Evolutionary conservation across 2,329 filamentous ascomycete genomes (phyloP).

Genomic region (Xylaria sp.): DNA sequence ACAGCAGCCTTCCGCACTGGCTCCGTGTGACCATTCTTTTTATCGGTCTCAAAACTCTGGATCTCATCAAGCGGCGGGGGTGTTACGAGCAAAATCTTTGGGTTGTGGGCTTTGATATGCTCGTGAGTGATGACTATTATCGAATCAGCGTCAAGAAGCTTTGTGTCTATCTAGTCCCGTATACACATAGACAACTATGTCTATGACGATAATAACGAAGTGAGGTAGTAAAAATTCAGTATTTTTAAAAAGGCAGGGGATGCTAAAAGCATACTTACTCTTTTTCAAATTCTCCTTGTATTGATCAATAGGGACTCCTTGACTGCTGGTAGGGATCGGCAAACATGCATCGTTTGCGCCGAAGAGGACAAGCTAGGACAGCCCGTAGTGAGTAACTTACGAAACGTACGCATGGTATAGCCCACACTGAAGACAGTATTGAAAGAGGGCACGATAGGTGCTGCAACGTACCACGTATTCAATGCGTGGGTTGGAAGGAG

Average conservation of each 20-base stretch:
- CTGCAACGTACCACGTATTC: constrained; percentile 70
- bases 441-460: constrained; percentile 18
- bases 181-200: background rate
- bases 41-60: constrained; percentile 63
- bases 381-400: constrained; percentile 4
- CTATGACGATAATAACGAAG: background rate
- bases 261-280: constrained; percentile 23
- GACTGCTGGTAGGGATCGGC: constrained; percentile 68
- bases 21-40: constrained; percentile 57
- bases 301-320: constrained; percentile 80
- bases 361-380: constrained; percentile 75
- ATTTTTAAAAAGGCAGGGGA: background rate
- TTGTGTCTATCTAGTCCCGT: background rate
- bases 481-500: constrained; percentile 66
- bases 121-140: constrained; percentile 76
- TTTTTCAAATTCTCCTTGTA: constrained; percentile 78
- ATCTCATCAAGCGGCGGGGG: constrained; percentile 87
- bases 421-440: constrained; percentile 22
- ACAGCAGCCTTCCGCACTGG: constrained; percentile 59
- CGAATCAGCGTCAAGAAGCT: constrained; percentile 67
- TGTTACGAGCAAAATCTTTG: constrained; percentile 80
- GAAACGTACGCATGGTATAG: background rate
- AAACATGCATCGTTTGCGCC: constrained; percentile 91
- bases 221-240: background rate
- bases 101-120: constrained; percentile 73